phyloP scores from a whole-genome alignment of 2,329 filamentous ascomycete species.

The Xylogone sp. region DNA sequence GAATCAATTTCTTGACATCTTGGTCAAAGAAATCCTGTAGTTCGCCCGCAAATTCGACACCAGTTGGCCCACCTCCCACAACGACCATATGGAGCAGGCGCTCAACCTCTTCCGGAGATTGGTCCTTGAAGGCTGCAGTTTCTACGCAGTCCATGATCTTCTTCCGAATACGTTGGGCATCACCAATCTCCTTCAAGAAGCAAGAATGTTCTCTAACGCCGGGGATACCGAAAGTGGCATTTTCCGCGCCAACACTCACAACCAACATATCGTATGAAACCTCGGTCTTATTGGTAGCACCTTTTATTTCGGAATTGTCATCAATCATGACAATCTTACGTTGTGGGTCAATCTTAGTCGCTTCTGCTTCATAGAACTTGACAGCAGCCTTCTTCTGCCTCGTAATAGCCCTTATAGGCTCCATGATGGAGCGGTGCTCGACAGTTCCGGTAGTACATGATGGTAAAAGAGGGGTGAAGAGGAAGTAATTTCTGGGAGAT shows the following conservation, averaged over 20 bases:
- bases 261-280: conserved; percentile 98
- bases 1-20: conserved; percentile 96
- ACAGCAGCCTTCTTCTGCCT: conserved; percentile 91
- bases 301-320: conserved; percentile 92
- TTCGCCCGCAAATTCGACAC: conserved; percentile 97
- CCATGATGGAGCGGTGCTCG: conserved; percentile 99
- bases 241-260: conserved; percentile 94
- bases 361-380: conserved; percentile 97
- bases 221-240: conserved; percentile 96
- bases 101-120: conserved; percentile 81
- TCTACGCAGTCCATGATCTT: conserved; percentile 99
- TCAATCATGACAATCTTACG: conserved; percentile 84
- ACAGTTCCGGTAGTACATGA: conserved; percentile 97
- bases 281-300: conserved; percentile 75
- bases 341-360: conserved; percentile 90
- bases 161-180: conserved; percentile 94
- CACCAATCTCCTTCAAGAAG: conserved; percentile 97
- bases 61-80: conserved; percentile 87
- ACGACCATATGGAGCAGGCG: conserved; percentile 98
- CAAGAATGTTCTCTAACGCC: conserved; percentile 93
- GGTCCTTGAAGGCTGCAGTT: conserved; percentile 97
- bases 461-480: conserved; percentile 95
- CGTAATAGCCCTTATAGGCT: conserved; percentile 93
- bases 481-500: conserved; percentile 98
- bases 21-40: conserved; percentile 98